Conservation (phyloP, 2,329 filamentous ascomycete species). For the Colletotrichum sp. region DNA sequence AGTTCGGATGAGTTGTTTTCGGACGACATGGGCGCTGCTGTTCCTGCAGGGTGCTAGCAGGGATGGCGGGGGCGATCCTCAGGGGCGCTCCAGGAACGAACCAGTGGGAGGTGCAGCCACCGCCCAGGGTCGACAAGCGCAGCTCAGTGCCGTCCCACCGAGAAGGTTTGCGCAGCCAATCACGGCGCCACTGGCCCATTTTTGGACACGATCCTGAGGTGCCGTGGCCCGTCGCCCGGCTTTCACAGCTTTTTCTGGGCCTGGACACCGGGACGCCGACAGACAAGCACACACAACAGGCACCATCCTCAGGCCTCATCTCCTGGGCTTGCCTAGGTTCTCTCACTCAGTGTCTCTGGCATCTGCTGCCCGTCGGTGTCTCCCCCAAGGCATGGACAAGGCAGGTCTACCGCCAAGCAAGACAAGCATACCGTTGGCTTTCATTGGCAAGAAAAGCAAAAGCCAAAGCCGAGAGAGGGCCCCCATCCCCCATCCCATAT, state of each 20-base stretch:
- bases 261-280: not conserved
- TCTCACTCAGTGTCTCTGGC: not conserved
- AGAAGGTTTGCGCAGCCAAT: conserved; percentile 2
- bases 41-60: conserved; percentile 21
- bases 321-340: not conserved
- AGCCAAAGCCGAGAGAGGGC: not conserved
- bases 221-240: not conserved
- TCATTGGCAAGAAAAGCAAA: not conserved
- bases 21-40: conserved; percentile 2
- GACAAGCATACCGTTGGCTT: not conserved
- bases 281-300: not conserved
- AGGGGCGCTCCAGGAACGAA: conserved; percentile 17
- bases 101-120: conserved; percentile 18
- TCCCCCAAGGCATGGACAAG: not conserved
- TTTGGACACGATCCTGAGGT: conserved; percentile 10
- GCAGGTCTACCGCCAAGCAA: not conserved
- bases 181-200: not conserved
- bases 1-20: conserved; percentile 12
- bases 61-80: conserved; percentile 13
- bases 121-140: not conserved
- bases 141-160: conserved; percentile 10
- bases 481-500: conserved; percentile 10
- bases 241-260: conserved; percentile 1
- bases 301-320: not conserved
- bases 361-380: not conserved